Evolutionary conservation across 495 filamentous ascomycete genomes (phyloP), one percentile per base, ranked within the genome.

Genomic region (Lepidopterella palustris): DNA sequence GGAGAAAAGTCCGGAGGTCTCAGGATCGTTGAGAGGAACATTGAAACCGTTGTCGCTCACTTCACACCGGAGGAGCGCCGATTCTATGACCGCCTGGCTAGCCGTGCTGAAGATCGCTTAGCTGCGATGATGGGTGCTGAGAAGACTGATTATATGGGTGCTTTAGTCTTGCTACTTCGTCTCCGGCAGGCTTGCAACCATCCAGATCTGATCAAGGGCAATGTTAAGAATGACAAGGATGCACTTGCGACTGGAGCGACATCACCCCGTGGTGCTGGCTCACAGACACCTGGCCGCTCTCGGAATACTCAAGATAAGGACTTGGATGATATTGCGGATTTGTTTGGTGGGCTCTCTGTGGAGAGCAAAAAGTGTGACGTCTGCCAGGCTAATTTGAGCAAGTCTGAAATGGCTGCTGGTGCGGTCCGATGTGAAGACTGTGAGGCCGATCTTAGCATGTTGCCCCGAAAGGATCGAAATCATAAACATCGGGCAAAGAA

Each of bases 151-250:
- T 92, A 92, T 73, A 86, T 87, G 21, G 85, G 84, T 61, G 93
- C 93, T 20, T 84, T 98, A 65, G 88, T 95, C 11, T 73, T 98
- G 60, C 80, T 98, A 13, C 75, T 98, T 59, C 86, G 93, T 48
- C 77, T 98, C 58, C 82, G 92, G 53, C 92, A 97, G 72, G 86
- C 89, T 32, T 98, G 93, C 73, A 96, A 98, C 68, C 93, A 98
- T 72, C 89, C 90, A 0, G 82, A 90, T 53, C 76, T 98, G 55
- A 84, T 96, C 53, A 90, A 87, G 59, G 84, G 84, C 50, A 92
- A 89, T 65, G 77, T 96, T 48, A 86, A 84, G 25, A 89, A 88
- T 61, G 92, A 98, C 67, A 87, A 86, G 61, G 93, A 97, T 62
- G 87, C 91, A 15, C 74, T 95, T 35, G 74, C 82, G 0, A 85